A percentile compares a stretch with the other conserved stretches of the same genome.
Evolutionary conservation across 2,329 filamentous ascomycete genomes (phyloP).

Genomic region (Stagonosporopsis vannaccii): DNA sequence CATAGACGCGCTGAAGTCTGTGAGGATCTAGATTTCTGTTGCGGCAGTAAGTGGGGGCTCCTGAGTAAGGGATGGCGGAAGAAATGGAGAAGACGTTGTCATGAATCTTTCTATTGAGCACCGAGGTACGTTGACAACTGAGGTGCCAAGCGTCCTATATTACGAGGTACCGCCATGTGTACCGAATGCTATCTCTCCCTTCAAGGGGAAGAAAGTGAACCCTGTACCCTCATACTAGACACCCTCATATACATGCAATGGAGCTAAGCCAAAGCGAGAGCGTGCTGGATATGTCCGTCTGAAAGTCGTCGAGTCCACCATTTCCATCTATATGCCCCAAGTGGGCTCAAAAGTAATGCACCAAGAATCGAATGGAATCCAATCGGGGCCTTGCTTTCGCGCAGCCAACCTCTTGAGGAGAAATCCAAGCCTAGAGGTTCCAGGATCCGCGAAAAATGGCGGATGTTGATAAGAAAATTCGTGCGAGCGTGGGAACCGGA

Average conservation of each 20-base stretch:
- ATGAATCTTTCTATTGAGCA: slow-evolving; percentile 21
- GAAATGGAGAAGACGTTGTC: slow-evolving; percentile 5
- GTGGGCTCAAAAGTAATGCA: slow-evolving; percentile 12
- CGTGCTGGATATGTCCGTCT: slow-evolving; percentile 12
- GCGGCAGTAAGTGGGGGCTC: not conserved
- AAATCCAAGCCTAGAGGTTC: not conserved
- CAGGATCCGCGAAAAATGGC: slow-evolving; percentile 1
- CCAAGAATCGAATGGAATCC: slow-evolving; percentile 11
- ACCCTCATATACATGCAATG: slow-evolving; percentile 5
- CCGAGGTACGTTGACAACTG: slow-evolving; percentile 14
- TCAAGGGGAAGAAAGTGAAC: slow-evolving; percentile 1
- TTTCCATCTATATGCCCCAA: slow-evolving; percentile 18
- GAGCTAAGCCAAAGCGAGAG: slow-evolving; percentile 10
- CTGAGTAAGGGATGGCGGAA: slow-evolving; percentile 1
- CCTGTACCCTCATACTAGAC: slow-evolving; percentile 7
- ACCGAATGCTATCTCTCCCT: slow-evolving; percentile 13
- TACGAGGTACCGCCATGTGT: slow-evolving; percentile 16
- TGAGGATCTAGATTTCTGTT: not conserved
- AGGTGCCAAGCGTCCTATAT: slow-evolving; percentile 15
- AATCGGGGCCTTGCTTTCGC: slow-evolving; percentile 4
- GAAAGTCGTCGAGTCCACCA: slow-evolving; percentile 11
- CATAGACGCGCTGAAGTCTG: not conserved
- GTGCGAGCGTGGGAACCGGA: slow-evolving; percentile 15
- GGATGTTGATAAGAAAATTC: slow-evolving; percentile 10
- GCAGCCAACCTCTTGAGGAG: not conserved